Percentiles rank a stretch among this genome's conserved stretches.
These are phyloP conservation scores for Lasiodiplodia hormozganensis DNA, from an alignment of 2,329 filamentous ascomycete species.

Conservation along the genomic window DNA sequence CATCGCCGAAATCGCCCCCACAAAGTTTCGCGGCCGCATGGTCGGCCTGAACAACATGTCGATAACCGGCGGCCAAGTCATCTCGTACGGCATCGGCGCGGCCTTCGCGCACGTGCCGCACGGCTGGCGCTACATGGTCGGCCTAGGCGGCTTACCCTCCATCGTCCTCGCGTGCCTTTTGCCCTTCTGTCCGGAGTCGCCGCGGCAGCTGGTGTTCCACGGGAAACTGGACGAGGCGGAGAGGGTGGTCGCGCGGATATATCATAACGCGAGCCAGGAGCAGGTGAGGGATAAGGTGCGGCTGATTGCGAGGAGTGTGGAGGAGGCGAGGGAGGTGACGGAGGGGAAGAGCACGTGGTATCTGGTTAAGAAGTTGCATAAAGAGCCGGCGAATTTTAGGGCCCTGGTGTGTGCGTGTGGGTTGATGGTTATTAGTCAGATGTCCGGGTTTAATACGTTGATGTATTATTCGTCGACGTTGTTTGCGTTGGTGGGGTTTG, in stretches of 20 bases:
- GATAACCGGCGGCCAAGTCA: conserved; percentile 42
- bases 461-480: conserved; percentile 55
- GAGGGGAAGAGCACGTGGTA: conserved; percentile 50
- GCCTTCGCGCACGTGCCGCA: conserved; percentile 45
- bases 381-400: conserved; percentile 52
- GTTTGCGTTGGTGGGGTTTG: conserved; percentile 58
- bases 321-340: conserved; percentile 49
- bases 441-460: conserved; percentile 56
- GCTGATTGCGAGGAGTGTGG: conserved; percentile 50
- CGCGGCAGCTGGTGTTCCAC: conserved; percentile 56
- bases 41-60: conserved; percentile 58
- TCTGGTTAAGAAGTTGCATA: conserved; percentile 56
- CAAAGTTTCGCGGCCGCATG: conserved; percentile 58
- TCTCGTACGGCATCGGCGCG: conserved; percentile 41
- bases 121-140: conserved; percentile 62
- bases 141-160: conserved; percentile 55
- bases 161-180: conserved; percentile 54
- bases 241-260: conserved; percentile 49
- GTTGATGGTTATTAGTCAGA: conserved; percentile 60
- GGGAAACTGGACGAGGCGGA: conserved; percentile 50
- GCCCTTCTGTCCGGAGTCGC: conserved; percentile 57
- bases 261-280: conserved; percentile 49
- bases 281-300: conserved; percentile 55
- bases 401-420: conserved; percentile 56
- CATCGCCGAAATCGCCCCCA: conserved; percentile 59